Percentiles rank a stretch among this genome's conserved stretches.
Evolutionary conservation across 2,329 filamentous ascomycete species (phyloP).

Genomic region (Aspergillus brunneoviolaceus): DNA sequence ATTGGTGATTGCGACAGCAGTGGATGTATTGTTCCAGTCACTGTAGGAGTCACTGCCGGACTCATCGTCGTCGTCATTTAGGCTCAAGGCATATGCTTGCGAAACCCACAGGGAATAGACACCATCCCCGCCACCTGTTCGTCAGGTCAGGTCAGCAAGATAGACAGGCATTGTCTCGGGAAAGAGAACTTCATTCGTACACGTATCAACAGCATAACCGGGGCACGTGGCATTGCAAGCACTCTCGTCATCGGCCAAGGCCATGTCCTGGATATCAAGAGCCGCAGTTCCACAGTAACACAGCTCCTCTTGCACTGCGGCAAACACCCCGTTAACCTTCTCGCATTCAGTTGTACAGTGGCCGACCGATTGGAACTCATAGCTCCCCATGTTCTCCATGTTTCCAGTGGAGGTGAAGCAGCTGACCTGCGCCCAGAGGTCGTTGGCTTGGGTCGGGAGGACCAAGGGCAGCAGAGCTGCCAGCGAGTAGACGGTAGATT

Average conservation of each 20-base stretch:
- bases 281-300: neutral
- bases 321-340: neutral
- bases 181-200: neutral
- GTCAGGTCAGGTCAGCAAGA: neutral
- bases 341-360: neutral
- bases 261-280: neutral
- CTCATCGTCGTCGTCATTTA: neutral
- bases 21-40: neutral
- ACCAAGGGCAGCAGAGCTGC: neutral
- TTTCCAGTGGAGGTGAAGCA: neutral
- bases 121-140: neutral
- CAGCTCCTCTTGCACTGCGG: neutral
- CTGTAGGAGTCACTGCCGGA: too few species aligned
- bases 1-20: neutral
- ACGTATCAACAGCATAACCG: neutral
- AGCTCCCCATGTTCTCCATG: neutral
- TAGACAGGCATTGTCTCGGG: too few species aligned
- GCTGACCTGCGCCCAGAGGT: neutral
- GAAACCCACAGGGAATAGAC: neutral
- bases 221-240: neutral
- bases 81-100: neutral
- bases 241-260: neutral
- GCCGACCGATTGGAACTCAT: neutral
- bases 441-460: neutral
- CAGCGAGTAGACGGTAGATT: neutral